Evolutionary conservation across 805 yeast species (phyloP), one percentile per base, ranked within the genome.

Genomic region (Phaffomyces antillensis): DNA sequence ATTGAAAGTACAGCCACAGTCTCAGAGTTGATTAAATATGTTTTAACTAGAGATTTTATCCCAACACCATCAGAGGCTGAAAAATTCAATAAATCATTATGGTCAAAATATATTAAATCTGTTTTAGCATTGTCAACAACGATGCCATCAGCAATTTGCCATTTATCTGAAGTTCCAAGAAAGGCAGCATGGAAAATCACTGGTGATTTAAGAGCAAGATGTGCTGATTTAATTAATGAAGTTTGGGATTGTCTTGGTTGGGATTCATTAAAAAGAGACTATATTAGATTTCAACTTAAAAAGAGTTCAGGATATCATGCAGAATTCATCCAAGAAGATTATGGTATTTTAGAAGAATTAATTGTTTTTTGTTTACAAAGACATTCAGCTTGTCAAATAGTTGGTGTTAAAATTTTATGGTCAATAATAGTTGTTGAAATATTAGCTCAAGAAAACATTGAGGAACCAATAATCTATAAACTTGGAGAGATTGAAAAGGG

Each of bases 221-320:
- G 82, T 37, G 77, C 88, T 0, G 52, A 50, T 13, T 61, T 86
- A 37, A 53, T 87, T 12, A 68, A 72, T 45, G 73, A 71, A 43
- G 71, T 78, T n/a, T 88, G 96, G 96, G 81, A 81, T 49, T 66
- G 74, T 12, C 68, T 88, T 41, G 93, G 88, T 17, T 73, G 81
- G 77, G 76, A 75, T 12, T 72, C 80, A 3, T 61, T 73, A 23
- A 71, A 72, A 17, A 81, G 75, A 28, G 84, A 79, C 51, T 56
- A 66, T 26, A 63, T 57, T 4, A 64, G 86, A 49, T 86, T 83
- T 64, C 82, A 80, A 41, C 59, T 86, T 38, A 70, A 67, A 36
- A 70, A 70, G 52, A 75, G 80, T 50, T 86, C 90, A 36, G 89
- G 90, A 0, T 79, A 73, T 53, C 96, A 88, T 61, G 77, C 74